These are phyloP conservation scores for Fusarium verrucosum DNA, from an alignment of 2,329 filamentous ascomycete genomes.

Conservation along the genomic window DNA sequence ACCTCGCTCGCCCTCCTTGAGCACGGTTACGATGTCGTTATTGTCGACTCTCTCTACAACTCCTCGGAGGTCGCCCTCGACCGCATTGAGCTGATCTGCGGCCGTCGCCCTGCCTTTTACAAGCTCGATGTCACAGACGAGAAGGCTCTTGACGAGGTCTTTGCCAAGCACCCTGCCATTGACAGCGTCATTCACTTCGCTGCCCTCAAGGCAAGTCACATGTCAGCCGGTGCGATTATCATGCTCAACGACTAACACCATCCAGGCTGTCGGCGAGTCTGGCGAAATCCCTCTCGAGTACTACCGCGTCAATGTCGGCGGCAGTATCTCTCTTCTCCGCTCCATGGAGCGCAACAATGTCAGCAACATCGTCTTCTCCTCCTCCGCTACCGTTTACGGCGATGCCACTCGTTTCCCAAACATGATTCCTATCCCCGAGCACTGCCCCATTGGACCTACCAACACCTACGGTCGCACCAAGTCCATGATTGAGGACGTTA, in stretches of 20 bases:
- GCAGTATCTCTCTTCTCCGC: slow-evolving; percentile 85
- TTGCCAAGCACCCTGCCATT: slow-evolving; percentile 88
- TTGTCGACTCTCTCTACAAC: slow-evolving; percentile 97
- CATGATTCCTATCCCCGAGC: slow-evolving; percentile 99
- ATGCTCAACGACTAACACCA: slow-evolving; percentile 14
- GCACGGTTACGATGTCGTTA: slow-evolving; percentile 94
- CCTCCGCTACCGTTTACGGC: slow-evolving; percentile 96
- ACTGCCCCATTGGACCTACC: slow-evolving; percentile 94
- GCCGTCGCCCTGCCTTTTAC: slow-evolving; percentile 87
- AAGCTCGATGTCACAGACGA: slow-evolving; percentile 90
- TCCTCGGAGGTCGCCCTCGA: slow-evolving; percentile 91
- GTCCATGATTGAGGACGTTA: slow-evolving; percentile 88
- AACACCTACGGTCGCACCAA: slow-evolving; percentile 99
- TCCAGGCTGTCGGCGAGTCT: slow-evolving; percentile 94
- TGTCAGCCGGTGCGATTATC: neutral
- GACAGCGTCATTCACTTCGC: slow-evolving; percentile 99
- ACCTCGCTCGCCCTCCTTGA: slow-evolving; percentile 91
- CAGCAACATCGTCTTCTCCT: slow-evolving; percentile 97
- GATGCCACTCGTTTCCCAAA: slow-evolving; percentile 94
- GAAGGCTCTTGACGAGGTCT: slow-evolving; percentile 83
- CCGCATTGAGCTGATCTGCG: slow-evolving; percentile 92
- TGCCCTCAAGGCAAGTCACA: slow-evolving; percentile 80
- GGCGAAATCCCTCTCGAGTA: slow-evolving; percentile 94
- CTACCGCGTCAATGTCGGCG: slow-evolving; percentile 96
- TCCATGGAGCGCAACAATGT: slow-evolving; percentile 92